These are phyloP conservation scores for Russula compacta DNA, from an alignment of 768 basidiomycete species.

Conservation along the genomic window DNA sequence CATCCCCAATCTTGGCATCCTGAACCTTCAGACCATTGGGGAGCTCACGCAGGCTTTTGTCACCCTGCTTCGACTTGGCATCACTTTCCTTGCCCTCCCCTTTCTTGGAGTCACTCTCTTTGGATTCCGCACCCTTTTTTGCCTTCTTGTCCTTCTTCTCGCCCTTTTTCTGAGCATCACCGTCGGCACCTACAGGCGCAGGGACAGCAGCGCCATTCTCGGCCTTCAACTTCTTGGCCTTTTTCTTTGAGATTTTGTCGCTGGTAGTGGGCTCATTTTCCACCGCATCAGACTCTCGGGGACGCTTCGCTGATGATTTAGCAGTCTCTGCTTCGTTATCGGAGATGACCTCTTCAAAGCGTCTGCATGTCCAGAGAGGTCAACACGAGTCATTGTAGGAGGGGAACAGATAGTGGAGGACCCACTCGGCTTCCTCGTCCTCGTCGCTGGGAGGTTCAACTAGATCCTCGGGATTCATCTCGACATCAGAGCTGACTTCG, in stretches of 20 bases:
- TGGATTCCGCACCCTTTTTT: constrained; percentile 26
- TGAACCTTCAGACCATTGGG: constrained; percentile 65
- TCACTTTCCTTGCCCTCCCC: constrained; percentile 17
- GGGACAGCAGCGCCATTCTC: constrained; percentile 40
- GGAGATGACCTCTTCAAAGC: constrained; percentile 63
- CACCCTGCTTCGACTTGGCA: constrained; percentile 26
- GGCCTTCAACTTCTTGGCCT: constrained; percentile 65
- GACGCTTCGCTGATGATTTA: constrained; percentile 50
- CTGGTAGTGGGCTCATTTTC: constrained; percentile 32
- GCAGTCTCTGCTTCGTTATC: constrained; percentile 23
- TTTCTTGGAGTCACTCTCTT: constrained; percentile 9
- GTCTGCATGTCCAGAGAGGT: constrained; percentile 31
- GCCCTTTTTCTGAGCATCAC: constrained; percentile 27
- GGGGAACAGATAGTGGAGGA: constrained; percentile 2
- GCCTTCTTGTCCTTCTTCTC: constrained; percentile 30
- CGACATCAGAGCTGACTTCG: constrained; percentile 78
- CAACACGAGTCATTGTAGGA: background rate
- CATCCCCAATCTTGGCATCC: constrained; percentile 72
- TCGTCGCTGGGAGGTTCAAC: constrained; percentile 38
- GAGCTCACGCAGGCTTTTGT: constrained; percentile 37
- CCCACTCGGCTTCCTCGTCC: constrained; percentile 35
- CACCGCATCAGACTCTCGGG: constrained; percentile 51
- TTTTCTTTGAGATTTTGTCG: constrained; percentile 48
- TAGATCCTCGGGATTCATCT: constrained; percentile 56
- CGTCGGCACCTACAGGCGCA: constrained; percentile 21